Evolutionary conservation across 495 filamentous ascomycete species (phyloP), one percentile per base, ranked within the genome.

Genomic region (Haplographium delicatum): DNA sequence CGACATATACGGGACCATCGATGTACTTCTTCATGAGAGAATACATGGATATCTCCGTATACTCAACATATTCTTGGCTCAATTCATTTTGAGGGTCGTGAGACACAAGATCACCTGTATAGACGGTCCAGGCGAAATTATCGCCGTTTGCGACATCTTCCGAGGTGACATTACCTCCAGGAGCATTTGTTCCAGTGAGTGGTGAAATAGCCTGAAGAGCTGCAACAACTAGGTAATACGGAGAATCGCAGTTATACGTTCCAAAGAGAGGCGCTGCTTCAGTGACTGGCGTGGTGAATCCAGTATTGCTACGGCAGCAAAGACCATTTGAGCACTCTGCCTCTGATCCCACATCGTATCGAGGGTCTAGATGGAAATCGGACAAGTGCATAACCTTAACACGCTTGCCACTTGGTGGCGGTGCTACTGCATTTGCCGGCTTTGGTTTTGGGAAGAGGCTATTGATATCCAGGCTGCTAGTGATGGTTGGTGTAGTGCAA

Each of bases 341-440:
- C 53, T 83, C 80, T 0, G 76, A 73, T 4, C 63, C 68, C 44
- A 74, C 73, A 6, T 66, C 59, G 58, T 79, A 82, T 34, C 79
- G 65, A 15, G 80, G 72, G 66, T 83, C 80, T 4, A 83, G 64
- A 54, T 82, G 80, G 37, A 82, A 71, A 51, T 83, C 80, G 0
- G 75, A 80, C 54, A 83, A 50, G 59, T 82, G 80, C 6, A 81
- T 61, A 4, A 83, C 78, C 58, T 82, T 82, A 42, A 78, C 69
- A 1, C 71, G 65, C 60, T 78, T 65, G 0, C 78, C 78, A 35
- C 71, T 79, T 2, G 72, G 51, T 34, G 63, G 57, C 0, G 75
- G 76, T 4, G 57, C 63, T 13, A 47, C 60, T 5, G 62, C 56
- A 52, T 75, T 66, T 5, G 44, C 59, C 4, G 78, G 79, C 57